Evolutionary conservation across 306 rosid species (phyloP), one percentile per base, ranked within the genome.

Genomic region (Sicyos edulis): DNA sequence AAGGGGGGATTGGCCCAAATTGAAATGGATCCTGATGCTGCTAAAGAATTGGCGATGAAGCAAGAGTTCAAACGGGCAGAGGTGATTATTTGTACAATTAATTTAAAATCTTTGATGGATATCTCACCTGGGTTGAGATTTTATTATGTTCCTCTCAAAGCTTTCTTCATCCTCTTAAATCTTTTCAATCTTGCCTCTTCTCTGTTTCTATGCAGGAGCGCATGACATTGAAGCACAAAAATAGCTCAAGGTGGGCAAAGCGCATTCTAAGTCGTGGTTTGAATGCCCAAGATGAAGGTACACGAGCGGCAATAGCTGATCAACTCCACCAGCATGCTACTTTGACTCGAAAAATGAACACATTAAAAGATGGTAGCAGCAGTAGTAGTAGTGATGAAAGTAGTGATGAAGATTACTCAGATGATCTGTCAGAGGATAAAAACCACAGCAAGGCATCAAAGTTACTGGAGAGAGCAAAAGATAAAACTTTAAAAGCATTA

Each of bases 241-340:
- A 81, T 70, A 75, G 79, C 67, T 87, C 90, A 59, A 75, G 58
- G 69, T 93, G 97, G 98, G 81, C 88, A 56, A 78, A 77, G 83
- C 98, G 88, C 75, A 79, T 80, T 17, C 66, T 84, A 74, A 74
- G 73, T 54, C 97, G 99, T 70, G 92, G 99, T 80, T 75, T 88
- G 70, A 67, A 79, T 70, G 80, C 55, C 21, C 99, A 93, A 84
- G 96, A 93, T 80, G 99, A 93, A 57, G 96, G 96, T 58, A 93
- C 98, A 72, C 90, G 97, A 45, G 85, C 84, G 78, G 98, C 97
- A 20, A 80, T 93, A 71, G 78, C 85, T 13, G 97, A 93, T 73
- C 91, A 86, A 78, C 89, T 84, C 75, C 88, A 76, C 63, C 72
- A 78, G 76, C 97, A 88, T 60, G 59, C 86, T 61, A 84, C 72